Conservation (phyloP, 805 yeast genomes). For the Maudiozyma turicensis region DNA sequence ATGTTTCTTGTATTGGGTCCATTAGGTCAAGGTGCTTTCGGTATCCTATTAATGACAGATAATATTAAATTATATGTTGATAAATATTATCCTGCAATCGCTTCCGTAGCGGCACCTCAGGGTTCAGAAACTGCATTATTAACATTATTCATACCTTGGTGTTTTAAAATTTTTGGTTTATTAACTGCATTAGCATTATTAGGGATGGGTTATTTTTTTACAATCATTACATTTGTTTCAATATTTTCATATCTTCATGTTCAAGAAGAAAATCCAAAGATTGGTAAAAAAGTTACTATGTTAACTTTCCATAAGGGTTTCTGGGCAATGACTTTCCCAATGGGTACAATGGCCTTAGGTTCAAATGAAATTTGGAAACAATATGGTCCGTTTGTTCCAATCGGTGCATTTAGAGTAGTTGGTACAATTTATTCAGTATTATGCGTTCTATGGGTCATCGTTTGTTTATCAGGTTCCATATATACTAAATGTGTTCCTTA, state of each 20-base stretch:
- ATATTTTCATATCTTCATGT: conserved; percentile 11
- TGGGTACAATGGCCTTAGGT: conserved; percentile 71
- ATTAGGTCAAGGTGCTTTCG: conserved; percentile 76
- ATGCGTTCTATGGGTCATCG: conserved; percentile 37
- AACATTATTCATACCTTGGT: conserved; percentile 21
- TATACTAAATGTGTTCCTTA: not conserved
- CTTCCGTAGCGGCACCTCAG: not conserved
- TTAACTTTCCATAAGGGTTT: conserved; percentile 40
- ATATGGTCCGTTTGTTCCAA: conserved; percentile 30
- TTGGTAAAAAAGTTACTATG: conserved; percentile 16
- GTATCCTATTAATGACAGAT: conserved; percentile 46
- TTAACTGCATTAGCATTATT: conserved; percentile 37
- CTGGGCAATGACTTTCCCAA: conserved; percentile 88
- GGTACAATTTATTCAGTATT: conserved; percentile 51
- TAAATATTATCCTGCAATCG: conserved; percentile 9
- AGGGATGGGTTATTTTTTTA: conserved; percentile 52
- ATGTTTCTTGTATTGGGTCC: conserved; percentile 75
- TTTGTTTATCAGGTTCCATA: conserved; percentile 29
- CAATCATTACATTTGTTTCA: conserved; percentile 33
- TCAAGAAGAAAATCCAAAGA: conserved; percentile 18
- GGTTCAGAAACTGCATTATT: conserved; percentile 9
- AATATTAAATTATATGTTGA: conserved; percentile 27
- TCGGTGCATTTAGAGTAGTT: conserved; percentile 51
- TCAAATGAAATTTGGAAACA: conserved; percentile 40
- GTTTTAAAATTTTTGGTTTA: conserved; percentile 30